Conservation (phyloP, 164 flowering plant genomes). For the Houttuynia cordata region DNA sequence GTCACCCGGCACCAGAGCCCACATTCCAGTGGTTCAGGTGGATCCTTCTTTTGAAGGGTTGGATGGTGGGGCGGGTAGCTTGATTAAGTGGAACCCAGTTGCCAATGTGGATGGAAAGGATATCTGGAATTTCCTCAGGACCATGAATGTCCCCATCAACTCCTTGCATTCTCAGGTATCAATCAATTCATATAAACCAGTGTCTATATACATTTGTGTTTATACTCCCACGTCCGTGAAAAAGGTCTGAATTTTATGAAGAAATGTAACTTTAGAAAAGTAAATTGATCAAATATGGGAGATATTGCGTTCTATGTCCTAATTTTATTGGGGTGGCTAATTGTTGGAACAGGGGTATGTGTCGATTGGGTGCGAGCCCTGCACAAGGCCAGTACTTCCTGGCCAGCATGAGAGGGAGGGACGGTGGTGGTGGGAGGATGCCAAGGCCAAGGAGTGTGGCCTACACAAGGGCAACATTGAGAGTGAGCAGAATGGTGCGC, state of each 20-base stretch:
- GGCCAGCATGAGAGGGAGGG: slow-evolving; percentile 99
- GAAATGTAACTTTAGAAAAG: too few relatives aligned
- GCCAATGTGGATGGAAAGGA: slow-evolving; percentile 62
- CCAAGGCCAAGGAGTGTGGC: slow-evolving; percentile 95
- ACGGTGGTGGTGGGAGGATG: slow-evolving; percentile 99
- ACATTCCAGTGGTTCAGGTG: slow-evolving; percentile 74
- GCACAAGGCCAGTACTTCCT: slow-evolving; percentile 88
- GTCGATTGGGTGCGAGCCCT: slow-evolving; percentile 97
- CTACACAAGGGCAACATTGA: slow-evolving; percentile 91
- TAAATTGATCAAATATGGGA: too few relatives aligned
- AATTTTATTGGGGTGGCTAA: too few relatives aligned
- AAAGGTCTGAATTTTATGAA: too few relatives aligned
- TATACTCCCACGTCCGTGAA: too few relatives aligned
- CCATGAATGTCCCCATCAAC: slow-evolving; percentile 88
- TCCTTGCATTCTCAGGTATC: slow-evolving; percentile 47
- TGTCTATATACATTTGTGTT: too few relatives aligned
- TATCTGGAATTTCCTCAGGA: slow-evolving; percentile 71
- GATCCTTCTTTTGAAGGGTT: slow-evolving; percentile 83
- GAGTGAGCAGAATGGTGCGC: slow-evolving; percentile 15
- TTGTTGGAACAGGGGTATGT: slow-evolving; percentile 37
- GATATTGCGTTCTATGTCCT: too few relatives aligned
- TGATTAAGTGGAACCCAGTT: slow-evolving; percentile 94
- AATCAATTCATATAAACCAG: not conserved
- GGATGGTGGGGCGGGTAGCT: slow-evolving; percentile 81
- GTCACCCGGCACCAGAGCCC: slow-evolving; percentile 73